Conservation (phyloP, 2,329 filamentous ascomycete genomes). For the Lachnellula hyalina region DNA sequence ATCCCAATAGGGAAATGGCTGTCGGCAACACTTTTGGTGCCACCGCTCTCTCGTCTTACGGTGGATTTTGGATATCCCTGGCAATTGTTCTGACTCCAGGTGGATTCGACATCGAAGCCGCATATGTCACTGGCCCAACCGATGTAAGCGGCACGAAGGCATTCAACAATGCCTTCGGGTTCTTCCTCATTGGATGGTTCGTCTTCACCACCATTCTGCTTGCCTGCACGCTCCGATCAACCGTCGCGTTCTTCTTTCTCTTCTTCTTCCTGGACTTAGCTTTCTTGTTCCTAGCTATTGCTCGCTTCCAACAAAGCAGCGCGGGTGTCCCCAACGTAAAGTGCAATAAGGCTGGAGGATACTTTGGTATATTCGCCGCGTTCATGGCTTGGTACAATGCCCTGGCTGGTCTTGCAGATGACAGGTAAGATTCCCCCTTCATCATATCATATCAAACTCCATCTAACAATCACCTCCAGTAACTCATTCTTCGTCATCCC, state of each 20-base stretch:
- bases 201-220: constrained; percentile 57
- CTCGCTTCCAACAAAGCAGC: constrained; percentile 20
- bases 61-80: constrained; percentile 57
- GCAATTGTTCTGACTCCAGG: constrained; percentile 54
- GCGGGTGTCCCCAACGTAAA: constrained; percentile 36
- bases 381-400: constrained; percentile 88
- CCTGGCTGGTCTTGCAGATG: constrained; percentile 73
- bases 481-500: constrained; percentile 87
- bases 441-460: constrained; percentile 2
- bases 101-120: constrained; percentile 45
- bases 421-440: constrained; percentile 42
- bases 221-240: constrained; percentile 53
- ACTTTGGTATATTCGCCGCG: constrained; percentile 74
- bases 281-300: constrained; percentile 52
- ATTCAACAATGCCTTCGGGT: constrained; percentile 48
- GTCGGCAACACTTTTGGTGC: constrained; percentile 60
- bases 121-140: constrained; percentile 27
- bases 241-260: constrained; percentile 54
- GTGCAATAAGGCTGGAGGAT: constrained; percentile 66
- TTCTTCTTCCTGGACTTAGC: constrained; percentile 55
- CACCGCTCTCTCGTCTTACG: constrained; percentile 56
- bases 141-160: constrained; percentile 27
- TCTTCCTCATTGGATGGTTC: constrained; percentile 57
- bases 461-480: constrained; percentile 46
- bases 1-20: constrained; percentile 50